These are phyloP conservation scores for Acanthamoeba sp. DNA, from an alignment of 208 protist genomes.

Conservation along the genomic window DNA sequence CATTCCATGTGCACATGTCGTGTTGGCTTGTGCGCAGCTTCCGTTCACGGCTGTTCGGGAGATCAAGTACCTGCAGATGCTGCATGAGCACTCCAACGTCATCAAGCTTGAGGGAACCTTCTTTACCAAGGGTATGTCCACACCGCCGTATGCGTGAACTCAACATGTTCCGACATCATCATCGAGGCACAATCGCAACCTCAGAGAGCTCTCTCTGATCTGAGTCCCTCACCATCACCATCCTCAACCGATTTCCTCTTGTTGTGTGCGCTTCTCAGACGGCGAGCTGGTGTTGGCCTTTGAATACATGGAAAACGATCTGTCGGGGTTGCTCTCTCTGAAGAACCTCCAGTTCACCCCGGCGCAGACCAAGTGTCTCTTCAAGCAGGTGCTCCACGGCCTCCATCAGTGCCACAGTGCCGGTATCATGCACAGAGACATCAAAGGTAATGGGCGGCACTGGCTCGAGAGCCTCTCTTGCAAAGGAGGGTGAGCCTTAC, in stretches of 20 bases:
- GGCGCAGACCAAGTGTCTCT: conserved; percentile 71
- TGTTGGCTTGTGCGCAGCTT: too few relatives aligned
- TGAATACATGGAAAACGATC: conserved; percentile 93
- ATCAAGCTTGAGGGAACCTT: conserved; percentile 59
- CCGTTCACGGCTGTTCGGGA: conserved; percentile 35
- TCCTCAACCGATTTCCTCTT: too few relatives aligned
- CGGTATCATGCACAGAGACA: conserved; percentile 94
- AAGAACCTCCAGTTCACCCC: conserved; percentile 57
- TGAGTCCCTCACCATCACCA: too few relatives aligned
- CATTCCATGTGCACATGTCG: too few relatives aligned
- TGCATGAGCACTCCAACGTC: not conserved
- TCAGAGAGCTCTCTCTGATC: too few relatives aligned
- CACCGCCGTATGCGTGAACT: too few relatives aligned
- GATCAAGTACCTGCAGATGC: conserved; percentile 52
- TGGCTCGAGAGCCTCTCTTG: too few relatives aligned
- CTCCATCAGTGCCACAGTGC: conserved; percentile 33
- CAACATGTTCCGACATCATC: too few relatives aligned
- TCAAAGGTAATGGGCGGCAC: conserved; percentile 90
- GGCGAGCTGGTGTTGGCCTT: conserved; percentile 88
- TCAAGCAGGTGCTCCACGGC: conserved; percentile 73
- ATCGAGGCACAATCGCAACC: too few relatives aligned
- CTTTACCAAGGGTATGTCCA: too few relatives aligned
- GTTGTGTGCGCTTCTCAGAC: not conserved
- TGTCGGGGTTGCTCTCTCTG: conserved; percentile 86
- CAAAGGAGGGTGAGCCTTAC: not conserved